Conservation (phyloP, 2,329 filamentous ascomycete species). For the Lomentospora prolificans region DNA sequence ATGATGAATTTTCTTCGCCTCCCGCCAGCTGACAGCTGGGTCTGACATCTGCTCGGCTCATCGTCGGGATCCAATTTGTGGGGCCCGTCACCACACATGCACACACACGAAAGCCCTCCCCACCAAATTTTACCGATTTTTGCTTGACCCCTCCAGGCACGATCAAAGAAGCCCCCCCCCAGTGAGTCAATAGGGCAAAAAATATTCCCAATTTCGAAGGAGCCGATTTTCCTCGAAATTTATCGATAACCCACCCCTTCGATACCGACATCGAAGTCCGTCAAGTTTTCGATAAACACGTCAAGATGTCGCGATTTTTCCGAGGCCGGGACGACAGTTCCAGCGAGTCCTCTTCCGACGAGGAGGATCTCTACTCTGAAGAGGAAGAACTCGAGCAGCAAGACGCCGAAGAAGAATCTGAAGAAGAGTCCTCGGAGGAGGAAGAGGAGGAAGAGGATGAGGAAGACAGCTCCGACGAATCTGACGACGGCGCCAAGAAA, state of each 20-base stretch:
- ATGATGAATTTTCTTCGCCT: not conserved
- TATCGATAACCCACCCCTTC: not conserved
- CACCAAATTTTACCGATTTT: conserved; percentile 10
- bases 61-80: not conserved
- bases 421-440: conserved; percentile 42
- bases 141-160: conserved; percentile 7
- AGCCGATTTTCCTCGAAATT: conserved; percentile 1
- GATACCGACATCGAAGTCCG: not conserved
- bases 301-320: conserved; percentile 77
- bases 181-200: not conserved
- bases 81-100: conserved; percentile 2
- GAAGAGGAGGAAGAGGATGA: conserved; percentile 45
- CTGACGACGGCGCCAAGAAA: conserved; percentile 41
- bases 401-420: conserved; percentile 38
- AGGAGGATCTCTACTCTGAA: conserved; percentile 86
- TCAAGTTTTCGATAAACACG: not conserved
- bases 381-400: conserved; percentile 51
- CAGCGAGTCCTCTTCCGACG: conserved; percentile 88
- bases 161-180: not conserved
- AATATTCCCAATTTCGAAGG: not conserved
- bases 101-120: conserved; percentile 8
- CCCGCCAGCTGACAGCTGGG: not conserved
- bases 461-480: conserved; percentile 32
- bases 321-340: conserved; percentile 87
- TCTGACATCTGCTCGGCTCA: not conserved